These are phyloP conservation scores for Tarenaya hassleriana DNA, from an alignment of 345 rosid genomes.

Conservation along the genomic window DNA sequence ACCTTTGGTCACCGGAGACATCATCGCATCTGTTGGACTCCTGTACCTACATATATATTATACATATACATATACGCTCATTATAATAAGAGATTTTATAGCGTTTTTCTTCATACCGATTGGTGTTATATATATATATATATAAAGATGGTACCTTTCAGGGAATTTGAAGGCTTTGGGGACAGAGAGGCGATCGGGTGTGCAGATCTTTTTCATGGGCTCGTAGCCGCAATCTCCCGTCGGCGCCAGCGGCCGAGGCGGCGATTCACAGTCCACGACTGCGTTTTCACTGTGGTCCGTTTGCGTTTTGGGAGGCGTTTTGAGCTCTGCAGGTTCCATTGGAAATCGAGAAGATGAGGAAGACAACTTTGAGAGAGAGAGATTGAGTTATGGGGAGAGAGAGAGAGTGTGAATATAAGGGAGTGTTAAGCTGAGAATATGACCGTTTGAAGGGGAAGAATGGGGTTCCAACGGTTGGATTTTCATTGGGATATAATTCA, in stretches of 20 bases:
- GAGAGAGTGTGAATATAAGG: neutral
- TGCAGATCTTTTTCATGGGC: slow-evolving; percentile 38
- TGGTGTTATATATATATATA: neutral
- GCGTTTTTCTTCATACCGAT: neutral
- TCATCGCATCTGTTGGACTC: slow-evolving; percentile 85
- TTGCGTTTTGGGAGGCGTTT: slow-evolving; percentile 25
- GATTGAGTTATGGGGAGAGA: neutral
- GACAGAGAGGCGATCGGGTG: slow-evolving; percentile 62
- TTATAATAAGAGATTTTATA: no score
- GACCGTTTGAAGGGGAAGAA: slow-evolving; percentile 12
- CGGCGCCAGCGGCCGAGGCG: slow-evolving; percentile 20
- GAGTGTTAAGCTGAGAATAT: slow-evolving; percentile 1
- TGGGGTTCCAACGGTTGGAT: slow-evolving; percentile 42
- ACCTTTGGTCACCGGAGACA: slow-evolving; percentile 78
- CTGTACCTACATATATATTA: slow-evolving; percentile 47
- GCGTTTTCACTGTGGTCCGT: slow-evolving; percentile 19
- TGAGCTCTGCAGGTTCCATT: slow-evolving; percentile 33
- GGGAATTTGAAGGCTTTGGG: slow-evolving; percentile 72
- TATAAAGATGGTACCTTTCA: slow-evolving; percentile 41
- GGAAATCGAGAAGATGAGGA: slow-evolving; percentile 28
- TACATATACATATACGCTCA: no score
- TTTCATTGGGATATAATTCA: slow-evolving; percentile 1
- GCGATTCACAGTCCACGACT: slow-evolving; percentile 21
- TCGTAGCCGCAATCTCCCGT: slow-evolving; percentile 31
- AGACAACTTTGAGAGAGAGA: no score